Evolutionary conservation across 2,329 filamentous ascomycete species (phyloP).

Genomic region (Hypoxylon rubiginosum): DNA sequence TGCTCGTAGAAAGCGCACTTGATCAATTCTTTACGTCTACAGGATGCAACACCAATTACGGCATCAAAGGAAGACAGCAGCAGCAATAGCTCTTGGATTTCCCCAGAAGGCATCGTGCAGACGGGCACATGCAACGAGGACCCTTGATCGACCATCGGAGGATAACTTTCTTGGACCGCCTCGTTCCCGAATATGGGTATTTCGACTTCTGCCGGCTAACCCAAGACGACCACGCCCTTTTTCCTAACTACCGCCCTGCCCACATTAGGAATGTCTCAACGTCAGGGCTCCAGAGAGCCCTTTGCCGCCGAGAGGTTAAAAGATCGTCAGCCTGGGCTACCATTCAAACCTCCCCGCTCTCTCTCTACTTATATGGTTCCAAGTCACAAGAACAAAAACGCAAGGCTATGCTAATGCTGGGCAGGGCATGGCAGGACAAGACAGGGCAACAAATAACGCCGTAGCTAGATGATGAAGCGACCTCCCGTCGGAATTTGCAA

Average conservation of each 20-base stretch:
- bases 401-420: conserved; percentile 14
- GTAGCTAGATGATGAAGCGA: conserved; percentile 18
- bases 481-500: conserved; percentile 34
- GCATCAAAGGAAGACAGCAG: conserved; percentile 11
- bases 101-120: conserved; percentile 21
- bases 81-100: conserved; percentile 14
- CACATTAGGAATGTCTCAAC: conserved; percentile 10
- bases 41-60: conserved; percentile 20
- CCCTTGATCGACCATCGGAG: conserved; percentile 40
- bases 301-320: conserved; percentile 11
- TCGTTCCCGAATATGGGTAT: conserved; percentile 28
- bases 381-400: conserved; percentile 15
- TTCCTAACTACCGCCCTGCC: conserved; percentile 20
- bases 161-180: conserved; percentile 13
- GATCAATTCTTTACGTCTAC: conserved; percentile 1
- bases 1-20: background rate
- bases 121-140: conserved; percentile 29
- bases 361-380: conserved; percentile 8
- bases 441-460: background rate
- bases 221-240: background rate
- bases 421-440: background rate
- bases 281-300: conserved; percentile 9
- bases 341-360: background rate
- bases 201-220: conserved; percentile 20
- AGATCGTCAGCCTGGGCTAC: conserved; percentile 19